Percentiles rank a stretch among this genome's conserved stretches.
These are phyloP conservation scores for Xylariales sp. DNA, from an alignment of 2,329 filamentous ascomycete genomes.

Conservation along the genomic window DNA sequence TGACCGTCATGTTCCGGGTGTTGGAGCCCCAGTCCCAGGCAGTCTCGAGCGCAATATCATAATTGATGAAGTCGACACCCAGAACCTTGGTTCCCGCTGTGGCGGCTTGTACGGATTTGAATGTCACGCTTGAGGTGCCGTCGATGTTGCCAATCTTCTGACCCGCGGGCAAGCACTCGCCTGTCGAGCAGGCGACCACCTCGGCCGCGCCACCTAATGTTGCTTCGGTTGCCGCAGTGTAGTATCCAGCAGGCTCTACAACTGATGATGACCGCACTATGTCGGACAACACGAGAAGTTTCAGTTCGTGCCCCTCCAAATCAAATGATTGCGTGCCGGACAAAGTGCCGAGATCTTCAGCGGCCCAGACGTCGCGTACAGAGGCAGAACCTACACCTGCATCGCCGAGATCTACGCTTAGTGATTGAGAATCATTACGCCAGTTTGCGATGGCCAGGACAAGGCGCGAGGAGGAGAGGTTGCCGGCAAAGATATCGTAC, in stretches of 20 bases:
- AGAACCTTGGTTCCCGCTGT: conserved; percentile 32
- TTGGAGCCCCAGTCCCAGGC: conserved; percentile 41
- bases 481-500: conserved; percentile 48
- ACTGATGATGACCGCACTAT: conserved; percentile 18
- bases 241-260: conserved; percentile 26
- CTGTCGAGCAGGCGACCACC: conserved; percentile 27
- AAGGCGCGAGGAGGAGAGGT: conserved; percentile 35
- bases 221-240: conserved; percentile 32
- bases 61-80: conserved; percentile 48
- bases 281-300: conserved; percentile 31
- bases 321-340: conserved; percentile 25
- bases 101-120: conserved; percentile 25
- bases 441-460: conserved; percentile 47
- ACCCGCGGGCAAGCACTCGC: conserved; percentile 36
- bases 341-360: conserved; percentile 25
- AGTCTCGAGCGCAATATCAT: conserved; percentile 39
- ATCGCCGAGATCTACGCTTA: conserved; percentile 36
- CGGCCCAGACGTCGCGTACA: conserved; percentile 35
- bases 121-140: conserved; percentile 26
- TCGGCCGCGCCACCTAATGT: conserved; percentile 29
- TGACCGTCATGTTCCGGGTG: conserved; percentile 44
- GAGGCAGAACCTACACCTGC: conserved; percentile 33
- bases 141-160: conserved; percentile 36
- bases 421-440: conserved; percentile 35
- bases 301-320: conserved; percentile 33